A percentile compares a stretch with the other conserved stretches of the same genome.
Evolutionary conservation across 345 rosid genomes (phyloP).

Genomic region (Moricandia moricandioides): DNA sequence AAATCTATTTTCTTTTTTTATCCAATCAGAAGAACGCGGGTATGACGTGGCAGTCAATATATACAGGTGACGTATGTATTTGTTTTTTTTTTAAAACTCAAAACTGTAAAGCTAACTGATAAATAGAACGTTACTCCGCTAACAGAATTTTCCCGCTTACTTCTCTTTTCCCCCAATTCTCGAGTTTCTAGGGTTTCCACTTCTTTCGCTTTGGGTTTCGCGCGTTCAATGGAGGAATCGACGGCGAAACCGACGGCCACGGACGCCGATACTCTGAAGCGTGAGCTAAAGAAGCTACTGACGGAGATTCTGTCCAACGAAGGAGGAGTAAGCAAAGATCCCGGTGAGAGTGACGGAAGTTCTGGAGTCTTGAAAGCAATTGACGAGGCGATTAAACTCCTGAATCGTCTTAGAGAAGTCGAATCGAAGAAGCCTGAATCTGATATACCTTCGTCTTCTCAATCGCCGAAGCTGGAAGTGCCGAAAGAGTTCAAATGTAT

Average conservation of each 20-base stretch:
- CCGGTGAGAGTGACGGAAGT: not conserved
- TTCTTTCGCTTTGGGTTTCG: not conserved
- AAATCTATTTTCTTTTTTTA: too few species aligned
- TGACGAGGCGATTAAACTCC: constrained; percentile 39
- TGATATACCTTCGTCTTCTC: not conserved
- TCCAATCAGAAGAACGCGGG: constrained; percentile 1
- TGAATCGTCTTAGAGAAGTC: constrained; percentile 32
- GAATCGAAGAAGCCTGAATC: constrained; percentile 23
- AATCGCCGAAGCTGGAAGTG: not conserved
- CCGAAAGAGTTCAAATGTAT: constrained; percentile 28
- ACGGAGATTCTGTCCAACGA: constrained; percentile 22
- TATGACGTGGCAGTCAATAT: constrained; percentile 17
- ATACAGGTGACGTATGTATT: constrained; percentile 18
- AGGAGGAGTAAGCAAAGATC: constrained; percentile 27
- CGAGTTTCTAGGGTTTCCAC: constrained; percentile 11
- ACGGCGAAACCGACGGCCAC: not conserved
- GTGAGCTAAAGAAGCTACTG: not conserved
- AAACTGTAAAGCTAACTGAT: not conserved
- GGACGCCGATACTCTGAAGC: constrained; percentile 13
- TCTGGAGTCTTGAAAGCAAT: constrained; percentile 33
- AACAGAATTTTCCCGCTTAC: not conserved
- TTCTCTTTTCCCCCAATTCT: not conserved
- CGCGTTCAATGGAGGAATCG: not conserved
- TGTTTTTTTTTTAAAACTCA: too few species aligned
- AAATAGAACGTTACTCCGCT: not conserved